Conservation (phyloP, 2,329 filamentous ascomycete species). For the Hypoxylon sp. region DNA sequence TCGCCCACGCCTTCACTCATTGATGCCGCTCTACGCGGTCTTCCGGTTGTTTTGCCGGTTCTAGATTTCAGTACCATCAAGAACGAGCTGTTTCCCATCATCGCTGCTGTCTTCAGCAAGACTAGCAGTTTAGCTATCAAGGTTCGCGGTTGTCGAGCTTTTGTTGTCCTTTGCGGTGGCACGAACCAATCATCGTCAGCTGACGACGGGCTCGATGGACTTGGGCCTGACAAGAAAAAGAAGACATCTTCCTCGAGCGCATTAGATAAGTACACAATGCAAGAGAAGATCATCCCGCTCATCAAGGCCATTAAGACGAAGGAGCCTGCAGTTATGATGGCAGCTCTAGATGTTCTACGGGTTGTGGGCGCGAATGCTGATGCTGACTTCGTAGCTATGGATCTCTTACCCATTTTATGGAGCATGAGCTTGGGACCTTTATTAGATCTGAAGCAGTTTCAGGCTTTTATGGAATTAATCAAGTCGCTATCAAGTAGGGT, state of each 20-base stretch:
- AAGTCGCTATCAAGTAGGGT: slow-evolving; percentile 80
- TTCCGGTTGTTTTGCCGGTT: slow-evolving; percentile 83
- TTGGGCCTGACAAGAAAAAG: slow-evolving; percentile 64
- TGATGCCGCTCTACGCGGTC: slow-evolving; percentile 80
- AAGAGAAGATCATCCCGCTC: slow-evolving; percentile 93
- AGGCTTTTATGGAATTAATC: slow-evolving; percentile 88
- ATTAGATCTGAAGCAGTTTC: slow-evolving; percentile 87
- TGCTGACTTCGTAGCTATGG: slow-evolving; percentile 89
- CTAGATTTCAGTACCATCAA: slow-evolving; percentile 98
- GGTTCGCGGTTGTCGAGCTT: slow-evolving; percentile 87
- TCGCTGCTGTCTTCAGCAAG: slow-evolving; percentile 88
- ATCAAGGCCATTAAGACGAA: slow-evolving; percentile 96
- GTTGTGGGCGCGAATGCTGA: slow-evolving; percentile 86
- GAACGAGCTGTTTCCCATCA: slow-evolving; percentile 92
- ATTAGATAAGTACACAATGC: slow-evolving; percentile 96
- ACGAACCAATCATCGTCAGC: slow-evolving; percentile 58
- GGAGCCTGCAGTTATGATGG: slow-evolving; percentile 97
- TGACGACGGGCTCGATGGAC: slow-evolving; percentile 79
- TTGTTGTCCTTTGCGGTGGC: slow-evolving; percentile 88
- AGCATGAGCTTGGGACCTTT: slow-evolving; percentile 89
- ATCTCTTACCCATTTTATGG: slow-evolving; percentile 91
- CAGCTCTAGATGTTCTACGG: slow-evolving; percentile 82
- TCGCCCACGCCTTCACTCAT: slow-evolving; percentile 89
- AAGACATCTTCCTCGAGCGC: slow-evolving; percentile 76
- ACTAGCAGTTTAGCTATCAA: slow-evolving; percentile 96